Conservation (phyloP, 1,139 yeast genomes). For the Blastobotrys indianensis region DNA sequence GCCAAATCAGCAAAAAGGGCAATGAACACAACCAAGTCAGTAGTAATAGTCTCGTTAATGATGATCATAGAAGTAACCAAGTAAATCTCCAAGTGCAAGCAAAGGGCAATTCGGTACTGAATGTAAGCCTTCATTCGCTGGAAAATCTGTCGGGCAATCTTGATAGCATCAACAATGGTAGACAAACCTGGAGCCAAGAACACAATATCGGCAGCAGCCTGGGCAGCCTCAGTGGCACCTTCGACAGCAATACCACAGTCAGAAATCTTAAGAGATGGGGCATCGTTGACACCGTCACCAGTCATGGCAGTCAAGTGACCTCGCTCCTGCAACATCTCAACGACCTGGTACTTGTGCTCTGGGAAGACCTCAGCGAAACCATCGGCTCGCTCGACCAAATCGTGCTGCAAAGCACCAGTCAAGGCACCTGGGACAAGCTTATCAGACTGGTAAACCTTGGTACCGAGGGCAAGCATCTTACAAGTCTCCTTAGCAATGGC, state of each 20-base stretch:
- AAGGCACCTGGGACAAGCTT: constrained; percentile 80
- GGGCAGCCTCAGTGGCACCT: constrained; percentile 78
- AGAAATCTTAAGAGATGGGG: constrained; percentile 74
- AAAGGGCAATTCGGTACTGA: constrained; percentile 73
- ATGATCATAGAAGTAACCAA: constrained; percentile 71
- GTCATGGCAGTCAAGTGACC: constrained; percentile 79
- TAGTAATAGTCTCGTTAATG: constrained; percentile 58
- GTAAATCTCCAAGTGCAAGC: constrained; percentile 67
- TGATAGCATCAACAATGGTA: constrained; percentile 69
- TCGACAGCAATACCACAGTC: constrained; percentile 80
- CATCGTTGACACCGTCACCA: constrained; percentile 79
- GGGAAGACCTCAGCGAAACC: constrained; percentile 83
- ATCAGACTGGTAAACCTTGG: constrained; percentile 96
- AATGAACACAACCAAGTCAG: constrained; percentile 65
- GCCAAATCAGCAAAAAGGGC: constrained; percentile 77
- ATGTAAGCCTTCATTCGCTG: constrained; percentile 78
- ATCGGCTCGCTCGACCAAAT: constrained; percentile 72
- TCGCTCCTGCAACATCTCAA: constrained; percentile 68
- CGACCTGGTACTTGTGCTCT: constrained; percentile 75
- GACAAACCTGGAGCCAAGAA: constrained; percentile 77
- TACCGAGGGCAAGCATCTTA: constrained; percentile 95
- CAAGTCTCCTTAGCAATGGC: constrained; percentile 98
- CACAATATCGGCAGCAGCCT: constrained; percentile 75
- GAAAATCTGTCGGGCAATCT: constrained; percentile 76
- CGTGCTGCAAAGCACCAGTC: constrained; percentile 85